Evolutionary conservation across 352 stramenopile species (phyloP).

Genomic region (Pythium vanterpoolii): DNA sequence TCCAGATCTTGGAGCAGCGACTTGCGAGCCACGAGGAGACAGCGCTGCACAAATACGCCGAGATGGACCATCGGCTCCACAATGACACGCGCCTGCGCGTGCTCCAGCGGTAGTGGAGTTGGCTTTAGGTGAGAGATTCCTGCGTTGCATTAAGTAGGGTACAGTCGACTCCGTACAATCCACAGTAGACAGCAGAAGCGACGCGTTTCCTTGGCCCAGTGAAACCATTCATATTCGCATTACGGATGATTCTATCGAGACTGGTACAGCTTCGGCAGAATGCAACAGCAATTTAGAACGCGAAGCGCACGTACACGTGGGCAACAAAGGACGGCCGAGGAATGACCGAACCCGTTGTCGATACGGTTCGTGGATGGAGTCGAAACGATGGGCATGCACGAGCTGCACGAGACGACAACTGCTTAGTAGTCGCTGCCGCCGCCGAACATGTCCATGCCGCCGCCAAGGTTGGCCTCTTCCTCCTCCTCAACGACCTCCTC

Average conservation of each 20-base stretch:
- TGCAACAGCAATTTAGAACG: constrained; percentile 9
- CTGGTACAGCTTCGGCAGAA: background rate
- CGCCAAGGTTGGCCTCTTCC: constrained; percentile 78
- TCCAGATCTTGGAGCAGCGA: constrained; percentile 94
- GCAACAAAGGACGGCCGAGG: background rate
- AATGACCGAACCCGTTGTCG: background rate
- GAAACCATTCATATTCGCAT: constrained; percentile 82
- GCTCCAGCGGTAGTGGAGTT: constrained; percentile 48
- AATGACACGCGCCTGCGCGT: constrained; percentile 79
- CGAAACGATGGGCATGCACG: constrained; percentile 3
- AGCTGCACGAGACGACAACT: background rate
- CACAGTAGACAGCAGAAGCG: too few species aligned
- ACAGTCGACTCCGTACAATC: too few species aligned
- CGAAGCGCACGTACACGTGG: constrained; percentile 6
- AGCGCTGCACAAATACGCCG: constrained; percentile 91
- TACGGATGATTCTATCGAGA: constrained; percentile 25
- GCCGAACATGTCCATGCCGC: constrained; percentile 88
- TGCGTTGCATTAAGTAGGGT: too few species aligned
- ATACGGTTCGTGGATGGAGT: constrained; percentile 11
- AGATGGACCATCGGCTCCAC: constrained; percentile 91
- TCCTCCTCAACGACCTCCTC: constrained; percentile 83
- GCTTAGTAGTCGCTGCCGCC: constrained; percentile 84
- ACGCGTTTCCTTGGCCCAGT: constrained; percentile 34
- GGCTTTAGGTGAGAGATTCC: background rate
- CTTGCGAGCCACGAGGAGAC: constrained; percentile 91